These are phyloP conservation scores for Glycine soja DNA, from an alignment of 306 rosid genomes.

Conservation along the genomic window DNA sequence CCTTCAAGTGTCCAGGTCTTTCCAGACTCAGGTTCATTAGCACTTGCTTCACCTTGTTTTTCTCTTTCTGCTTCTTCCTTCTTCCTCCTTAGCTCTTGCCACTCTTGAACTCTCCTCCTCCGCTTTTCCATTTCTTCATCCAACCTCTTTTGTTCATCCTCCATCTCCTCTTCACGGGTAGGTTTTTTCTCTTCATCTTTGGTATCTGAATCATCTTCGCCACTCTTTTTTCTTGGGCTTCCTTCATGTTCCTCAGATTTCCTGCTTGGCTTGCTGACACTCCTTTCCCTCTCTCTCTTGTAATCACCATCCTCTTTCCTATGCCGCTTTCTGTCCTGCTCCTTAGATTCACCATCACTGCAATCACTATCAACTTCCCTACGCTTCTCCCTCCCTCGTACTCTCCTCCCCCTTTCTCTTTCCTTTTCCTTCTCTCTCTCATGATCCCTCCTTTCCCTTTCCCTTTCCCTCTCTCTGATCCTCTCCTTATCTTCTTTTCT, in stretches of 20 bases:
- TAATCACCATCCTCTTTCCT: constrained; percentile 68
- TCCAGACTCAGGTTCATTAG: constrained; percentile 70
- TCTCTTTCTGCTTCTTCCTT: constrained; percentile 84
- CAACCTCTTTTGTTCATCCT: constrained; percentile 78
- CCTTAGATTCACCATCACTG: constrained; percentile 67
- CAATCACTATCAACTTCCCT: constrained; percentile 70
- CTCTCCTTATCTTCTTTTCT: constrained; percentile 44
- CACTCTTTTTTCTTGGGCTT: constrained; percentile 65
- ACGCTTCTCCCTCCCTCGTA: constrained; percentile 65
- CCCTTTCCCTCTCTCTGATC: constrained; percentile 44
- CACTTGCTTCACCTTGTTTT: constrained; percentile 66
- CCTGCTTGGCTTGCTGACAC: constrained; percentile 58
- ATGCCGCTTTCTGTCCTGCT: constrained; percentile 67
- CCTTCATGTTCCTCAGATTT: constrained; percentile 60
- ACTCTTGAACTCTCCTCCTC: constrained; percentile 94
- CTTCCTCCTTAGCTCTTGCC: constrained; percentile 90
- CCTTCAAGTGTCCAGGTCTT: constrained; percentile 96
- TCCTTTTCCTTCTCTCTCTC: constrained; percentile 60
- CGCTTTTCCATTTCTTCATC: constrained; percentile 97
- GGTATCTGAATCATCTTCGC: constrained; percentile 59
- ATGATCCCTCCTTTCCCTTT: constrained; percentile 55
- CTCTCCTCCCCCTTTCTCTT: constrained; percentile 59
- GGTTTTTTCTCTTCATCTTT: constrained; percentile 59
- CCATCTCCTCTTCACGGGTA: constrained; percentile 79
- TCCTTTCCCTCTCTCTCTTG: constrained; percentile 62